phyloP scores from a whole-genome alignment of 2,329 filamentous ascomycete genomes.

The Cercospora berteroae region DNA sequence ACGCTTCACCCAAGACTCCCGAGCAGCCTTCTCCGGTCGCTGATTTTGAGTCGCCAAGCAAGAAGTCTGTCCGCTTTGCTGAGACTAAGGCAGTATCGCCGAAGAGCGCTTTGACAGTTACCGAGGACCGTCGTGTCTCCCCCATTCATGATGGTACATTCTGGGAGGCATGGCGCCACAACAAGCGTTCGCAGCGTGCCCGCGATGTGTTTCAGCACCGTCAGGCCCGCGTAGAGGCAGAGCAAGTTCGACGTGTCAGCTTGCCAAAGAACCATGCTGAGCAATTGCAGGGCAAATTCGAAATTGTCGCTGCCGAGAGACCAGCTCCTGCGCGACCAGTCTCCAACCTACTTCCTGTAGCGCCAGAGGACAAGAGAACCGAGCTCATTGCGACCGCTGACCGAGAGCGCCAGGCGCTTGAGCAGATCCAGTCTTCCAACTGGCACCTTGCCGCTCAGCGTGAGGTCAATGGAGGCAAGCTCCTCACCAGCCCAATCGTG shows the following conservation, averaged over 20 bases:
- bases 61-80: slow-evolving; percentile 73
- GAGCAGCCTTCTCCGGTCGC: slow-evolving; percentile 26
- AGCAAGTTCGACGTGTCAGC: slow-evolving; percentile 78
- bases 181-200: slow-evolving; percentile 59
- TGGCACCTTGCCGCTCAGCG: slow-evolving; percentile 64
- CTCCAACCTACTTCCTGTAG: slow-evolving; percentile 43
- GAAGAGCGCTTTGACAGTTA: not conserved
- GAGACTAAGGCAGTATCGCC: slow-evolving; percentile 23
- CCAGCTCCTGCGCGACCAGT: slow-evolving; percentile 46
- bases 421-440: slow-evolving; percentile 61
- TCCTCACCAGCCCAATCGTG: slow-evolving; percentile 57
- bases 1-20: slow-evolving; percentile 35
- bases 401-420: slow-evolving; percentile 76
- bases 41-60: slow-evolving; percentile 45
- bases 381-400: slow-evolving; percentile 49
- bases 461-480: slow-evolving; percentile 59
- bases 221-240: slow-evolving; percentile 78
- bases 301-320: slow-evolving; percentile 58
- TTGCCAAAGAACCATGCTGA: slow-evolving; percentile 71
- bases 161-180: slow-evolving; percentile 66
- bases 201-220: slow-evolving; percentile 82
- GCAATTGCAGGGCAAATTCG: slow-evolving; percentile 80
- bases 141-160: slow-evolving; percentile 59
- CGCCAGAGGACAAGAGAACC: slow-evolving; percentile 39
- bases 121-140: slow-evolving; percentile 32